Percentiles rank a stretch among this genome's conserved stretches.
Evolutionary conservation across 1,139 yeast genomes (phyloP).

Genomic region (Meyerozyma smithsonii): DNA sequence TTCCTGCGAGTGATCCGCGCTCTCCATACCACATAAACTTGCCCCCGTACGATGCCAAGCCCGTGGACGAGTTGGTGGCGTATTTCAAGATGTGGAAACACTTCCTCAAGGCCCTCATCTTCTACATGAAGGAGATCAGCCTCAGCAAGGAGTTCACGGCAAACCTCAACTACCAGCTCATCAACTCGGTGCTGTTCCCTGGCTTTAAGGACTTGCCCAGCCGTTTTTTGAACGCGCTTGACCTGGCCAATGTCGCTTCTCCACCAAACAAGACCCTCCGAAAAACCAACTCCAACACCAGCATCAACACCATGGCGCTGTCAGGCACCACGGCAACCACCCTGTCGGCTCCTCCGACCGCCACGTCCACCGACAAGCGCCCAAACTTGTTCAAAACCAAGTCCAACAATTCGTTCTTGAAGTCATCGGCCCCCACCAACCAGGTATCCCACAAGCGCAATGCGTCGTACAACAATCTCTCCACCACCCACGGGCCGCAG

Average conservation of each 20-base stretch:
- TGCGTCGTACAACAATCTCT: background rate
- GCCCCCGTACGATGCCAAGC: conserved; percentile 38
- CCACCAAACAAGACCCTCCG: background rate
- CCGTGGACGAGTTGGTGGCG: conserved; percentile 47
- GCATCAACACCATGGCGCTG: background rate
- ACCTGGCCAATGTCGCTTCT: background rate
- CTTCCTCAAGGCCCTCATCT: conserved; percentile 56
- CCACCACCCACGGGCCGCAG: background rate
- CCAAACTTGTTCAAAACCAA: conserved; percentile 33
- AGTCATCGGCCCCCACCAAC: conserved; percentile 29
- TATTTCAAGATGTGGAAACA: conserved; percentile 70
- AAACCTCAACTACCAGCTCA: conserved; percentile 57
- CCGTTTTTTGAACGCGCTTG: conserved; percentile 2
- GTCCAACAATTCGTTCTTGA: conserved; percentile 22
- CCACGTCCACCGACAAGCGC: conserved; percentile 11
- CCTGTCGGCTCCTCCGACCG: background rate
- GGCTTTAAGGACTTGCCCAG: conserved; percentile 35
- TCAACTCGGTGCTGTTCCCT: conserved; percentile 58
- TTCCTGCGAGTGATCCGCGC: conserved; percentile 30
- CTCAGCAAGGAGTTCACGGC: conserved; percentile 68
- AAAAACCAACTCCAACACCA: conserved; percentile 3
- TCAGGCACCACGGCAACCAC: background rate
- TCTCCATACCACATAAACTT: conserved; percentile 40
- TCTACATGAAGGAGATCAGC: conserved; percentile 58
- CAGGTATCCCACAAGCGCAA: conserved; percentile 8